A percentile compares a stretch with the other conserved stretches of the same genome.
phyloP scores from a whole-genome alignment of 1,284 basidiomycete genomes.

The Phlebopus sp. region DNA sequence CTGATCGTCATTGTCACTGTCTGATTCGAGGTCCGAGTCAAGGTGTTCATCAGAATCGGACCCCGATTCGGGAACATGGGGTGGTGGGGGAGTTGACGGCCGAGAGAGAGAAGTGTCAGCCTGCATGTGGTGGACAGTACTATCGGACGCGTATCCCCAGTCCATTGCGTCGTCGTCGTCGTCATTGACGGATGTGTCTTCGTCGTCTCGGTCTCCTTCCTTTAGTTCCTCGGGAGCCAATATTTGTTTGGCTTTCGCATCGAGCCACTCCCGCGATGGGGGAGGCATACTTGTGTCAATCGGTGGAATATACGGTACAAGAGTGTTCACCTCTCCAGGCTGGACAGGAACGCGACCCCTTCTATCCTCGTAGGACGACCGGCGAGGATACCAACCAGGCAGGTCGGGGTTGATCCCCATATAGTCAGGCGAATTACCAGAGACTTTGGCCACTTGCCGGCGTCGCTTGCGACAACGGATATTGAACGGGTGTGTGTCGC shows the following conservation, averaged over 20 bases:
- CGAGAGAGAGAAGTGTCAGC: background rate
- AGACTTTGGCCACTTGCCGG: constrained; percentile 12
- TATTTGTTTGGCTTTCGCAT: constrained; percentile 16
- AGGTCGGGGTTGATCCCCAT: constrained; percentile 23
- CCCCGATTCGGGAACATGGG: constrained; percentile 5
- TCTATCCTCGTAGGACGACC: constrained; percentile 25
- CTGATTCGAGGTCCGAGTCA: constrained; percentile 14
- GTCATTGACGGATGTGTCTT: background rate
- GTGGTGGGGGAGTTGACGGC: background rate
- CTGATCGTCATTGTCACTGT: constrained; percentile 15
- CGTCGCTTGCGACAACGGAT: constrained; percentile 15
- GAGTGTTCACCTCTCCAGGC: constrained; percentile 26
- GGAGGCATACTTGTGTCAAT: constrained; percentile 21
- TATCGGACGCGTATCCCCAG: constrained; percentile 22
- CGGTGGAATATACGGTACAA: constrained; percentile 23
- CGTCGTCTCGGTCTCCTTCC: constrained; percentile 1
- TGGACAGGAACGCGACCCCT: constrained; percentile 20
- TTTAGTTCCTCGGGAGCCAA: constrained; percentile 6
- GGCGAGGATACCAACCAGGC: constrained; percentile 23
- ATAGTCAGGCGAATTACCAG: constrained; percentile 19
- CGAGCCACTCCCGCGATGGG: constrained; percentile 20
- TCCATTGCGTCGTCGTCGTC: constrained; percentile 3
- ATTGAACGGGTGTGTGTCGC: constrained; percentile 5
- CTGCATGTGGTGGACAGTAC: constrained; percentile 9
- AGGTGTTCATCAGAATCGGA: constrained; percentile 4